phyloP scores from a whole-genome alignment of 352 stramenopile species.

The Pythium grandisporangium region DNA sequence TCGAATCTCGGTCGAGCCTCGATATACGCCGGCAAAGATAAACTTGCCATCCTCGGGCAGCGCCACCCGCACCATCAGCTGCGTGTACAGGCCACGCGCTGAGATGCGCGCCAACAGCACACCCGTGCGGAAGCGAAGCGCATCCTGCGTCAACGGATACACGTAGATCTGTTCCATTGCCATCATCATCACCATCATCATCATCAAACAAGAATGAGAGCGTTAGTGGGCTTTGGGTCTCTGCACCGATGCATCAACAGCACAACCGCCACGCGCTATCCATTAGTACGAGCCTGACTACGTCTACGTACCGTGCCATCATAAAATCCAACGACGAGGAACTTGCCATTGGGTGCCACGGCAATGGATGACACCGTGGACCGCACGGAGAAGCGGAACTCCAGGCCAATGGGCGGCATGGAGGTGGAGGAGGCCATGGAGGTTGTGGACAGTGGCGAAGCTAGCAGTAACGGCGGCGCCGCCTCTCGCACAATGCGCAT shows the following conservation, averaged over 20 bases:
- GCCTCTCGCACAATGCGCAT: conserved; percentile 43
- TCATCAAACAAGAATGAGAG: conserved; percentile 1
- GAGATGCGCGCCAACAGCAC: conserved; percentile 79
- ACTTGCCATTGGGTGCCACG: conserved; percentile 51
- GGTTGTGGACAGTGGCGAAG: conserved; percentile 25
- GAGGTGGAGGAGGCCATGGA: conserved; percentile 21
- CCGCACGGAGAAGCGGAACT: conserved; percentile 50
- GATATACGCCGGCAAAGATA: conserved; percentile 81
- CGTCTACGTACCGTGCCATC: conserved; percentile 40
- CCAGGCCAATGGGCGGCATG: conserved; percentile 21
- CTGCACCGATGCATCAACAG: too few relatives aligned
- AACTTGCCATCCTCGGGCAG: conserved; percentile 74
- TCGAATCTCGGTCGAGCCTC: conserved; percentile 80
- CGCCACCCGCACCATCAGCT: conserved; percentile 70
- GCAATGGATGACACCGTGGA: conserved; percentile 78
- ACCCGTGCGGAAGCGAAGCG: conserved; percentile 51
- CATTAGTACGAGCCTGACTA: not conserved
- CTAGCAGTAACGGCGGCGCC: too few relatives aligned
- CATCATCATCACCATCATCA: not conserved
- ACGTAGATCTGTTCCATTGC: conserved; percentile 29
- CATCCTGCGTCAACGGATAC: conserved; percentile 58
- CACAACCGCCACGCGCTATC: too few relatives aligned
- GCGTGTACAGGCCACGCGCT: conserved; percentile 71
- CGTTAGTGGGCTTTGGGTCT: too few relatives aligned
- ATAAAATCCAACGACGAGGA: conserved; percentile 75